Evolutionary conservation across 1,284 basidiomycete genomes (phyloP).

Genomic region (Ustilago cynodontis): DNA sequence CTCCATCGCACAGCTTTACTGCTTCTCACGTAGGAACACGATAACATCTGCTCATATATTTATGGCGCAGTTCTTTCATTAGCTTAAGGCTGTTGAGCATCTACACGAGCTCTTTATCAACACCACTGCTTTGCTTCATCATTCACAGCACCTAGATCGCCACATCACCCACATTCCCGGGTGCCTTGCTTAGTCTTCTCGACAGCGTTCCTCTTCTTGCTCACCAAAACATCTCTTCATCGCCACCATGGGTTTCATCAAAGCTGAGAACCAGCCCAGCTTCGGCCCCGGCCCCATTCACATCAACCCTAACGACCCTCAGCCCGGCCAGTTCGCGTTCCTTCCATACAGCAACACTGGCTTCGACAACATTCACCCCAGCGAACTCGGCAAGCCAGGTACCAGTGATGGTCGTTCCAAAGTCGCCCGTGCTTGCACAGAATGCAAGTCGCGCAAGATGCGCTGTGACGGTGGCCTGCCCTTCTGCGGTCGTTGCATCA

Average conservation of each 20-base stretch:
- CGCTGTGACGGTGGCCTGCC: conserved; percentile 57
- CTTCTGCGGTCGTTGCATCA: conserved; percentile 55
- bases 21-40: neutral
- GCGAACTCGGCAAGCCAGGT: conserved; percentile 46
- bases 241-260: conserved; percentile 50
- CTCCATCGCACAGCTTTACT: neutral
- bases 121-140: neutral
- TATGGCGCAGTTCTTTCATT: conserved; percentile 4
- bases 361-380: conserved; percentile 49
- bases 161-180: neutral
- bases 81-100: conserved; percentile 7
- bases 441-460: conserved; percentile 58
- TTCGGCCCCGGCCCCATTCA: conserved; percentile 32
- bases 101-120: conserved; percentile 1
- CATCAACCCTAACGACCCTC: conserved; percentile 35
- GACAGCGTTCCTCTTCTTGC: neutral
- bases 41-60: neutral
- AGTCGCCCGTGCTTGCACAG: conserved; percentile 52
- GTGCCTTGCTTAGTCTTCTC: neutral
- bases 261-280: conserved; percentile 42
- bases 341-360: conserved; percentile 42
- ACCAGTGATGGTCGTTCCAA: conserved; percentile 52
- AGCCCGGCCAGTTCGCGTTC: conserved; percentile 49
- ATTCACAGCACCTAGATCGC: neutral
- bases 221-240: neutral